A percentile compares a stretch with the other conserved stretches of the same genome.
Conservation (phyloP, 2,329 filamentous ascomycete species). For the Aureobasidium sp. region DNA sequence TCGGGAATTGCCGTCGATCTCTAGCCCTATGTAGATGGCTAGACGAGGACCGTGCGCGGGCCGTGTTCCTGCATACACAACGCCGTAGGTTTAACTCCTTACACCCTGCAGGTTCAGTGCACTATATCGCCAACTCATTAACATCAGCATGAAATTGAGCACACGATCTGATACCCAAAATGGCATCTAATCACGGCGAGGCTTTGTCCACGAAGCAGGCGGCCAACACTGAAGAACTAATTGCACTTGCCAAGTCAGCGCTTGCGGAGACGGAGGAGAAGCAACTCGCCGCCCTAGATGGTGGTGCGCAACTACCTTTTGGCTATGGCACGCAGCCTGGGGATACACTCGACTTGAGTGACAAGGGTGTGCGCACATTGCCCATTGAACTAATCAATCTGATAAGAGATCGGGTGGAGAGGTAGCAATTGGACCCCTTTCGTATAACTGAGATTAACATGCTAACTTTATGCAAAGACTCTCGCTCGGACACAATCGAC, state of each 20-base stretch:
- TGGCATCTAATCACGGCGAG: conserved; percentile 13
- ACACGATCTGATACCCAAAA: conserved; percentile 11
- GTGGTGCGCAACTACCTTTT: conserved; percentile 16
- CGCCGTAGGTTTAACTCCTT: background rate
- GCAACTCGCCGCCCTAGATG: conserved; percentile 16
- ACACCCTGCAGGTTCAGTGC: conserved; percentile 6
- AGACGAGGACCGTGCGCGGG: background rate
- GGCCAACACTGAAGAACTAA: conserved; percentile 15
- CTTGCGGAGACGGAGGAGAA: conserved; percentile 19
- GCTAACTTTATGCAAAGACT: conserved; percentile 47
- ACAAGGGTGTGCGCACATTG: conserved; percentile 63
- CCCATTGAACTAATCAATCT: conserved; percentile 69
- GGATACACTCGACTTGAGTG: conserved; percentile 71
- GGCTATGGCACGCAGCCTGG: conserved; percentile 43
- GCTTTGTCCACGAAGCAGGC: conserved; percentile 10
- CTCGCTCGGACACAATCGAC: conserved; percentile 72
- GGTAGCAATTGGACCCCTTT: conserved; percentile 38
- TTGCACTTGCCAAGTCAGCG: conserved; percentile 18
- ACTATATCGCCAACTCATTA: conserved; percentile 1
- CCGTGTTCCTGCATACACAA: conserved; percentile 14
- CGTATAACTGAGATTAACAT: background rate
- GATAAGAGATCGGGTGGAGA: conserved; percentile 66
- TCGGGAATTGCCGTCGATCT: background rate
- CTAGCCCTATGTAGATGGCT: background rate
- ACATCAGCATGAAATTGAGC: conserved; percentile 7